Base-by-base conservation (phyloP, 371 early-diverging fungal species). In the Apophysomyces trapeziformis region DNA sequence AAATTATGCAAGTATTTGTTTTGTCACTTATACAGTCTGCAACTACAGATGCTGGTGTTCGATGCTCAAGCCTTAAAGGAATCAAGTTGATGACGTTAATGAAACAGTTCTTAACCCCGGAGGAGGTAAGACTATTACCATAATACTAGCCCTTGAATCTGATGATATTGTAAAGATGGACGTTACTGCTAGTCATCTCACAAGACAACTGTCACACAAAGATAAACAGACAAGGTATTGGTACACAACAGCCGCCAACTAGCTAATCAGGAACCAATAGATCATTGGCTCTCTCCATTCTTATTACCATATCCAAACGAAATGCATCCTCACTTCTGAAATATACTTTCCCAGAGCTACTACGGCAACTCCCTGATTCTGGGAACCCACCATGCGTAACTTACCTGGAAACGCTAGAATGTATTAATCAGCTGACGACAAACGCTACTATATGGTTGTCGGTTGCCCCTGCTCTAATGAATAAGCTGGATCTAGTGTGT, bases 31-130 rank as follows among this genome's bases (percentile, higher is more conserved):
- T 45, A 21, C 60, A 67, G 21, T 44, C 69, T 7, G 61, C 61
- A 16, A 26, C 60, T 21, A 16, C 64, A 4, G 69, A 90, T 70
- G 76, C 71, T 36, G 76, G 80, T 7, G 68, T 90, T 65, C 75
- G 83, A 38, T 70, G 84, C 32, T 77, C 82, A 21, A 85, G 89
- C 32, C 68, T 90, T 7, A 79, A 78, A 64, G 90, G 89, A 13
- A 82, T 91, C 36, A 80, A 83, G 32, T 82, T 83, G 18, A 82
- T 89, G 80, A 78, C 83, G 4, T 60, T 87, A n/a, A 81, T 92
- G 68, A 81, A 84, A n/a, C 82, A 81, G 18, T 87, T 90, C 60
- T 68, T 90, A 35, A 75, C 76, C 16, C 68, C 74, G 38, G 78
- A 88, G 47, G 89, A 91, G 70, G 72, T 71, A 61, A 64, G 38